These are phyloP conservation scores for Populus deltoides DNA, from an alignment of 345 rosid species.

Conservation along the genomic window DNA sequence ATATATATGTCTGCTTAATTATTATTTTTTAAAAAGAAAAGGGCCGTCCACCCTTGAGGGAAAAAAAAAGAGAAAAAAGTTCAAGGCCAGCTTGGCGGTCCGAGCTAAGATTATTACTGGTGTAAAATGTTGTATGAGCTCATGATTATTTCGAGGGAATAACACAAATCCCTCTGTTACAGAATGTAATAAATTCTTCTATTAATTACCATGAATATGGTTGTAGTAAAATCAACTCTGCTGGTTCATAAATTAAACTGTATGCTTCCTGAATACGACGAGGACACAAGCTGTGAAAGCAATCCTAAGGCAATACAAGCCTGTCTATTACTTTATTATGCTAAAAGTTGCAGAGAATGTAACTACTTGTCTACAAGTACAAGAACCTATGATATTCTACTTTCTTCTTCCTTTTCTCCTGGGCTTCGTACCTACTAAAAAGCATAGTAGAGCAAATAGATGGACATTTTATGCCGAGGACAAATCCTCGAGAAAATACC, in stretches of 20 bases:
- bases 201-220: not conserved
- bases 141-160: not conserved
- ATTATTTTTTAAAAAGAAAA: too few species aligned
- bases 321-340: constrained; percentile 43
- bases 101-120: not conserved
- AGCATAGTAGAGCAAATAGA: constrained; percentile 38
- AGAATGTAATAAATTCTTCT: not conserved
- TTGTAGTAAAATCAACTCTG: not conserved
- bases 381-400: constrained; percentile 53
- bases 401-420: constrained; percentile 32
- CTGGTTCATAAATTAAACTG: constrained; percentile 10
- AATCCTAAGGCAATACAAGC: constrained; percentile 24
- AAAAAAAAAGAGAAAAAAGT: too few species aligned
- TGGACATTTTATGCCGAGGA: constrained; percentile 20
- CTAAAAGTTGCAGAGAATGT: constrained; percentile 43
- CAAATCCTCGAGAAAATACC: constrained; percentile 21
- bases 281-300: constrained; percentile 6
- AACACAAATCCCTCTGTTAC: not conserved
- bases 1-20: too few species aligned
- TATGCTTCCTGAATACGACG: not conserved
- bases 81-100: too few species aligned
- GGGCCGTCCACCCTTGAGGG: too few species aligned
- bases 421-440: constrained; percentile 38
- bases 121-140: not conserved
- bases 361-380: constrained; percentile 42